A percentile compares a stretch with the other conserved stretches of the same genome.
Conservation (phyloP, 2,329 filamentous ascomycete genomes). For the Aspergillus ustus region DNA sequence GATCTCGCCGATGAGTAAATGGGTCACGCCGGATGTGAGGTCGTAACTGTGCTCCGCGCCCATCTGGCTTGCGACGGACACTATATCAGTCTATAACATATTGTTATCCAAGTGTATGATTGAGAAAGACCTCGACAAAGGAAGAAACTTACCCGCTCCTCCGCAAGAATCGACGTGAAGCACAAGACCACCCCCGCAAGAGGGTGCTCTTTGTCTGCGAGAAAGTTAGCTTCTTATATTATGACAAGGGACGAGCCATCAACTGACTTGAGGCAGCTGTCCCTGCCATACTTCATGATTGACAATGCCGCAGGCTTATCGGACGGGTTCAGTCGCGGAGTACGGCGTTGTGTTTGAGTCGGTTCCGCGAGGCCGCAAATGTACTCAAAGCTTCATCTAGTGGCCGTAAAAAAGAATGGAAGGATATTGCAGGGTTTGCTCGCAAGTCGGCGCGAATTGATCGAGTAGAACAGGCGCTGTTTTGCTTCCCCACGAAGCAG, state of each 20-base stretch:
- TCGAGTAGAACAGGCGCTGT: neutral
- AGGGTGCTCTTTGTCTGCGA: conserved; percentile 62
- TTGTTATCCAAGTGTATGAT: neutral
- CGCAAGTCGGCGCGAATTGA: neutral
- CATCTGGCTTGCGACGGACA: conserved; percentile 69
- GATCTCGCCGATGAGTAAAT: conserved; percentile 87
- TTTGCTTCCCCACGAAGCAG: conserved; percentile 14
- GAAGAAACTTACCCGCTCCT: conserved; percentile 66
- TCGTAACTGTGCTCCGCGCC: conserved; percentile 88
- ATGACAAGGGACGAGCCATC: neutral
- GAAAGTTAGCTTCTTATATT: conserved; percentile 24
- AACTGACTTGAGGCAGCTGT: conserved; percentile 41
- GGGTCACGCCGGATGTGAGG: conserved; percentile 93
- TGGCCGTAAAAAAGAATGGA: too few relatives aligned
- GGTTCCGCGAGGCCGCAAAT: neutral
- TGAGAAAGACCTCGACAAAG: neutral
- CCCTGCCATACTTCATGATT: conserved; percentile 49
- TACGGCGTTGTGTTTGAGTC: conserved; percentile 10
- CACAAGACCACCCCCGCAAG: conserved; percentile 77
- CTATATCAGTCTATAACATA: conserved; percentile 44
- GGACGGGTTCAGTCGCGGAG: conserved; percentile 9
- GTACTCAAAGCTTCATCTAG: neutral
- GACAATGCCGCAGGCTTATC: conserved; percentile 14
- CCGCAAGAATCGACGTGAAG: conserved; percentile 82
- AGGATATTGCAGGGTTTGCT: neutral